Base-by-base conservation (phyloP, 129 eudicot species). In the Tanacetum coccineum region DNA sequence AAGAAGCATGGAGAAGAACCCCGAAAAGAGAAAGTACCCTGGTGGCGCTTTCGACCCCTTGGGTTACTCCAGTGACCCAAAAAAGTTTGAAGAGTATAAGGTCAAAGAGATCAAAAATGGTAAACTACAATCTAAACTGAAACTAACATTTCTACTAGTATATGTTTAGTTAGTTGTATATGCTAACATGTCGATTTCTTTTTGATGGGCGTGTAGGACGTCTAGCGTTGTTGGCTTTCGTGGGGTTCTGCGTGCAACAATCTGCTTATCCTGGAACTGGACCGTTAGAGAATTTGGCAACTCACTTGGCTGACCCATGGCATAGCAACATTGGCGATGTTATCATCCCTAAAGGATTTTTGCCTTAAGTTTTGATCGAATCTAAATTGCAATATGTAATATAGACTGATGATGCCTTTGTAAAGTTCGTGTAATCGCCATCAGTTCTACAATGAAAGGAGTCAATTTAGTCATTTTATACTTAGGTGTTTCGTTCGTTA, bases 231-330 rank as follows among this genome's bases (percentile, higher is more conserved):
- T 73, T 93, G 86, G 98, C 98, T 1, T 93, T 93, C 20, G 96
- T 93, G 53, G 98, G 98, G 71, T 86, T 88, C 66, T 84, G 91
- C 17, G 92, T 93, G 73, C 98, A 88, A 70, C 98, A 93, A 76
- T 84, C 98, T 32, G 98, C 96, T 12, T 93, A 93, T 66, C 98
- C 98, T 0, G 98, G 98, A 20, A 93, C 98, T 56, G 98, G 98
- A 30, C 98, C 96, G 1, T 69, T 93, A 85, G 96, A 93, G 82
- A 93, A 93, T 81, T 88, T 93, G 86, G 96, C 96, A 69, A 86
- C 92, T 64, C 98, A 93, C 80, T 88, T 93, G 96, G 98, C 98
- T 78, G 98, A 93, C 74, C 98, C 96, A 79, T 93, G 98, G 98
- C 98, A 93, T 86, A 93, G 84, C 86, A 93, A 93, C 95, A 93